Evolutionary conservation across 2,329 filamentous ascomycete species (phyloP), one percentile per base, ranked within the genome.

Genomic region (Aureobasidium sp.): DNA sequence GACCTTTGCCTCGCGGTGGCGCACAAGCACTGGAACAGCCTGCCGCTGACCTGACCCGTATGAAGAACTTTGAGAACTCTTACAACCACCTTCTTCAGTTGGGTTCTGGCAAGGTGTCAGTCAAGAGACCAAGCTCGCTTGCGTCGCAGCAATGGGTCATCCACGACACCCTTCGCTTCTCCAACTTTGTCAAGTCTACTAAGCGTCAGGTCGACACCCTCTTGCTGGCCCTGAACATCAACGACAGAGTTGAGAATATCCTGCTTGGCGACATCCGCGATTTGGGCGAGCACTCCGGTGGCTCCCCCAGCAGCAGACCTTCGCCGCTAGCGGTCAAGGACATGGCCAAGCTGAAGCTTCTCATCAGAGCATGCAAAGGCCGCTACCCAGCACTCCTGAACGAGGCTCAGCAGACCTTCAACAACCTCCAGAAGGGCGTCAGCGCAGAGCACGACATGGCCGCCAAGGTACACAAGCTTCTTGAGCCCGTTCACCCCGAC

Each of bases 41-140:
- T 0, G 72, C 77, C 0, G 68, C 79, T 29, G 77, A 79, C 64
- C 72, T 71, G 1, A 75, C 73, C 35, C 72, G 77, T 2, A 70
- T 79, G 7, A 77, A 78, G 62, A 71, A 71, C 1, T 79, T 79
- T 65, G 70, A 77, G 22, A 76, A 79, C 64, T 75, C 75, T 50
- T 75, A 75, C 60, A 73, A 71, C 17, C 67, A 78, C n/a, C 67
- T 79, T 5, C 71, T 76, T 44, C 74, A 79, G 29, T 62, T 76
- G 64, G 66, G 69, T 60, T 54, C 50, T 67, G 64, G 65, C 65
- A 65, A 70, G 62, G 66, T 68, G 31, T 70, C 68, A 4, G 70
- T 68, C 70, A 73, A 67, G 67, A 35, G 49, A 22, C 60, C 60
- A 15, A 31, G 9, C 19, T 35, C 37, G 29, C 15, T 49, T 42